Conservation (phyloP, 2,329 filamentous ascomycete species). For the Hypoxylon sp. region DNA sequence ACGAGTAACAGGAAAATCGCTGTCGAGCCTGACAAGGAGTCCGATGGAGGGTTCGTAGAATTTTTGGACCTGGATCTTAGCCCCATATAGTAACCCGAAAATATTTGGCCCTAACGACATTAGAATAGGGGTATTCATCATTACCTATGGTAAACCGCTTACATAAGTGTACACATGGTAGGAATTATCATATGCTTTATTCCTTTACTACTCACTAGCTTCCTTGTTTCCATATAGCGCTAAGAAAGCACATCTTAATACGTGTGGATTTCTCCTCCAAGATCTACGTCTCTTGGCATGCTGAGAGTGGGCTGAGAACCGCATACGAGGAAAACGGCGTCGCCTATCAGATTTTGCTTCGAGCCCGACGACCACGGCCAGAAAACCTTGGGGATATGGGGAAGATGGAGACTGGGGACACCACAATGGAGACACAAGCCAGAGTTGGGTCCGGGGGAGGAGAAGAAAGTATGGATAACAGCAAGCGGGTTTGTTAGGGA, state of each 20-base stretch:
- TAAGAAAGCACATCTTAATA: constrained; percentile 23
- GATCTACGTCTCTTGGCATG: constrained; percentile 30
- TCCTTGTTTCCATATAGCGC: constrained; percentile 23
- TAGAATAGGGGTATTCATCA: constrained; percentile 1
- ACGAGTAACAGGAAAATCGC: constrained; percentile 19
- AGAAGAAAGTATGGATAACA: constrained; percentile 29
- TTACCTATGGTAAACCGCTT: background rate
- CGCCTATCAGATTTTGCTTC: constrained; percentile 24
- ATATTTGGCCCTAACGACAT: background rate
- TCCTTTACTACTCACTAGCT: constrained; percentile 1
- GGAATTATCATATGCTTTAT: constrained; percentile 24
- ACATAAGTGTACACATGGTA: constrained; percentile 5
- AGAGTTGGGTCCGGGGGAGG: constrained; percentile 37
- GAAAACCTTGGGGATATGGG: constrained; percentile 17
- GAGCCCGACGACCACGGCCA: constrained; percentile 13
- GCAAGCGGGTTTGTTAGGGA: background rate
- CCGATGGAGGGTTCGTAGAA: constrained; percentile 4
- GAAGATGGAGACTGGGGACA: constrained; percentile 23
- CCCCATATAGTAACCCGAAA: constrained; percentile 29
- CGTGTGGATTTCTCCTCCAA: constrained; percentile 23
- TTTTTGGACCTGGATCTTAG: constrained; percentile 19
- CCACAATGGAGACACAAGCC: background rate
- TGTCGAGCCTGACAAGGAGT: constrained; percentile 1
- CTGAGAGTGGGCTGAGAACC: constrained; percentile 25
- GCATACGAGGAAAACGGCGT: constrained; percentile 7